Percentiles rank a stretch among this genome's conserved stretches.
Evolutionary conservation across 225 moss, liverwort and hornwort genomes (phyloP).

Genomic region (Antitrichia curtipendula): DNA sequence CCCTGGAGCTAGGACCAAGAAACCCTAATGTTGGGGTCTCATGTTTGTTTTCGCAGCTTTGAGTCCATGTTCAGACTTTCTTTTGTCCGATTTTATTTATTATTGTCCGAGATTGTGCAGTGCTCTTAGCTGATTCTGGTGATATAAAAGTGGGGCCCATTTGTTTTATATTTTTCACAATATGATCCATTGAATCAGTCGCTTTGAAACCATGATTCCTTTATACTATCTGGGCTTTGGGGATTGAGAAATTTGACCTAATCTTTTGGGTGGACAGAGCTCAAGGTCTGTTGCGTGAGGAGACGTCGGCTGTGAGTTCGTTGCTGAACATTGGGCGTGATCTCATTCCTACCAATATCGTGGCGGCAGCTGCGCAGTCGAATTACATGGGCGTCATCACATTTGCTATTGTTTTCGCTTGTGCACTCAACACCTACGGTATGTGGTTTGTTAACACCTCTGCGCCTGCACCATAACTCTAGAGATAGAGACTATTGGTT

Average conservation of each 20-base stretch:
- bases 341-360: conserved; percentile 69
- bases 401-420: conserved; percentile 66
- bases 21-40: not conserved
- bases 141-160: not conserved
- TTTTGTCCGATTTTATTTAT: not conserved
- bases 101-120: not conserved
- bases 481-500: not conserved
- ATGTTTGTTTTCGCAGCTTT: not conserved
- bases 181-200: not conserved
- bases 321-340: conserved; percentile 82
- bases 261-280: conserved; percentile 6
- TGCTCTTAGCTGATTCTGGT: not conserved
- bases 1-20: not conserved
- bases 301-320: conserved; percentile 53
- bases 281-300: conserved; percentile 5
- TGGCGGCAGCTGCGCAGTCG: conserved; percentile 56
- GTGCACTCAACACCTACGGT: conserved; percentile 55
- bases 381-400: conserved; percentile 78
- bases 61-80: not conserved
- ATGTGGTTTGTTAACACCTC: not conserved
- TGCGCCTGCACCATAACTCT: not conserved
- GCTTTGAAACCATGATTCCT: not conserved
- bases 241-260: not conserved
- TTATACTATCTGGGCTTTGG: not conserved
- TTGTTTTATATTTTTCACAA: not conserved